Base-by-base conservation (phyloP, 1,139 yeast genomes). In the Wickerhamomyces sp. region DNA sequence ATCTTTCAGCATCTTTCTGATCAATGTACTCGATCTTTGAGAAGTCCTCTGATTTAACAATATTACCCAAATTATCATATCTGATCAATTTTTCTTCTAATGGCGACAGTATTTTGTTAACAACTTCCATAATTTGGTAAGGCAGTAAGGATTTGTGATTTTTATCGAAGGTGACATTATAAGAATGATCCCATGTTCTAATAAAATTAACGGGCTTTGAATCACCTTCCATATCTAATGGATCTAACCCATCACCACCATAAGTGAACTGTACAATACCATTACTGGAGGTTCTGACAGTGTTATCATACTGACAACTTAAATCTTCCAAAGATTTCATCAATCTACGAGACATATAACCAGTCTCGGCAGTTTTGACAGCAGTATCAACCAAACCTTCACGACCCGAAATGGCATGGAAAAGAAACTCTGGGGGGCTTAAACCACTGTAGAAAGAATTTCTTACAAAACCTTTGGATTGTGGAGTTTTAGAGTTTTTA, bases 321-420 rank as follows among this genome's bases (percentile, higher is more conserved):
- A 94, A 74, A 68, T 94, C 99, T 68, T 94, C 99, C 51, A 94
- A 70, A 4, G 97, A 92, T 61, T 94, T 94, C 98, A 94, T 94
- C 64, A 94, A 75, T 65, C 99, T 82, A 67, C 99, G 86, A 15
- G 98, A 92, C 95, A 92, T 94, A 65, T 94, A 94, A 61, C 99
- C 99, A 7, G 99, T 94, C 63, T 94, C 98, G 3, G 98, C 98
- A 24, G 99, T 94, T 61, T 94, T 94, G 42, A 94, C 98, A 7
- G 97, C 98, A 14, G 99, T 94, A 72, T 94, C 99, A 41, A 94
- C 98, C 63, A 94, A 72, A 63, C 99, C 99, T 73, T 94, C 99
- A 73, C 99, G 86, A 63, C 99, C 99, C 7, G 98, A 92, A 66
- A 94, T 94, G 48, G 99, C 97, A 62, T 94, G 99, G 74, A 92